A percentile compares a stretch with the other conserved stretches of the same genome.
Evolutionary conservation across 169 alveolate genomes (phyloP).

Genomic region (Cryptosporidium muris): DNA sequence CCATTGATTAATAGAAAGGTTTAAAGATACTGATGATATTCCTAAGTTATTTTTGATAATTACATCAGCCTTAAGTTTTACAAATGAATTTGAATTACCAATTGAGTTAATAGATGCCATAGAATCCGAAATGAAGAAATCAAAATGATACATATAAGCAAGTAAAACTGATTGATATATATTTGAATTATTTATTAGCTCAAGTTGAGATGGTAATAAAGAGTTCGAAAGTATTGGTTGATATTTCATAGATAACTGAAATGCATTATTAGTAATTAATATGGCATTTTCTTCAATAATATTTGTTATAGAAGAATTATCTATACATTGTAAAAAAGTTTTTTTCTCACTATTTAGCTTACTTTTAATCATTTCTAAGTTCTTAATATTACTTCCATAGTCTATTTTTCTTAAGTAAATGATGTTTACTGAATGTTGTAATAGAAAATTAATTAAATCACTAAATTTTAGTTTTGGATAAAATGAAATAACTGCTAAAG

Average conservation of each 20-base stretch:
- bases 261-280: background rate
- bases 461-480: background rate
- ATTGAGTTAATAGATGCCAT: background rate
- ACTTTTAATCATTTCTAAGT: slow-evolving; percentile 3
- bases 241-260: slow-evolving; percentile 5
- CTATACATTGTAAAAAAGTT: slow-evolving; percentile 1
- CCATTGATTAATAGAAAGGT: background rate
- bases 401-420: slow-evolving; percentile 24
- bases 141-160: slow-evolving; percentile 29
- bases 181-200: slow-evolving; percentile 1
- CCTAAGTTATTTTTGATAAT: background rate
- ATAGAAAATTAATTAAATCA: slow-evolving; percentile 17
- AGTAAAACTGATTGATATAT: slow-evolving; percentile 40
- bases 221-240: too few species aligned
- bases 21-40: background rate
- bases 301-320: background rate
- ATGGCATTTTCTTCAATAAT: background rate
- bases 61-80: slow-evolving; percentile 12
- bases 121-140: background rate
- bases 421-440: slow-evolving; percentile 20
- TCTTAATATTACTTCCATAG: slow-evolving; percentile 32
- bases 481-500: background rate
- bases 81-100: background rate
- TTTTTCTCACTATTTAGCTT: slow-evolving; percentile 11
- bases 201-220: too few species aligned